Evolutionary conservation across 2,329 filamentous ascomycete species (phyloP), one percentile per base, ranked within the genome.

Genomic region (Pseudogymnoascus destructans): DNA sequence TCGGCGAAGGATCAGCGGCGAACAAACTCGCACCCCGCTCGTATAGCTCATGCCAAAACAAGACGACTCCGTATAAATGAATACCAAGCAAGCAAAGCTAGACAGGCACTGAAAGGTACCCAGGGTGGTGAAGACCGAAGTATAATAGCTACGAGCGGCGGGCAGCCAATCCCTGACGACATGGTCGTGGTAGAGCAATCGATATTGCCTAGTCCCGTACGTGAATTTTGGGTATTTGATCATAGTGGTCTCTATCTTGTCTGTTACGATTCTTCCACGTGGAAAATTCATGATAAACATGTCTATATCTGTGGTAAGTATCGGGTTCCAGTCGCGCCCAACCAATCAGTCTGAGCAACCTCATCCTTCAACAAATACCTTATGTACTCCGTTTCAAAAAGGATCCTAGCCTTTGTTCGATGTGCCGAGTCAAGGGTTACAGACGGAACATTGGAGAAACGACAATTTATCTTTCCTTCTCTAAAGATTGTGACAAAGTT

Each of bases 261-360:
- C 80, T 0, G 75, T 87, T 40, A 74, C 79, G 10, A 80, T 88
- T 59, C 76, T 87, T 69, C 85, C 86, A 0, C 75, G 86, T 35
- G 84, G 84, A 13, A 89, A 87, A 64, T 88, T 85, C 65, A 69
- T 88, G 5, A 84, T 88, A 69, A 86, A 79, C 40, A 57, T 65
- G 46, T 52, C 59, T 38, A 13, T 65, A 9, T 61, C 60, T 49
- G 21, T 27, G n/a, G 42, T 49, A 27, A 27, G 40, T 46, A 46
- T 5, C 6, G 8, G 4, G 23, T 10, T 74, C 86, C 70, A 65
- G 81, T 1, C 73, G n/a, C n/a, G n/a, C n/a, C n/a, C n/a, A n/a
- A n/a, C n/a, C n/a, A n/a, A n/a, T n/a, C n/a, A n/a, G n/a, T n/a
- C n/a, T n/a, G n/a, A n/a, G n/a, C n/a, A n/a, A n/a, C n/a, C n/a